Conservation (phyloP, 371 early-diverging fungal genomes). For the Massospora cicadina region DNA sequence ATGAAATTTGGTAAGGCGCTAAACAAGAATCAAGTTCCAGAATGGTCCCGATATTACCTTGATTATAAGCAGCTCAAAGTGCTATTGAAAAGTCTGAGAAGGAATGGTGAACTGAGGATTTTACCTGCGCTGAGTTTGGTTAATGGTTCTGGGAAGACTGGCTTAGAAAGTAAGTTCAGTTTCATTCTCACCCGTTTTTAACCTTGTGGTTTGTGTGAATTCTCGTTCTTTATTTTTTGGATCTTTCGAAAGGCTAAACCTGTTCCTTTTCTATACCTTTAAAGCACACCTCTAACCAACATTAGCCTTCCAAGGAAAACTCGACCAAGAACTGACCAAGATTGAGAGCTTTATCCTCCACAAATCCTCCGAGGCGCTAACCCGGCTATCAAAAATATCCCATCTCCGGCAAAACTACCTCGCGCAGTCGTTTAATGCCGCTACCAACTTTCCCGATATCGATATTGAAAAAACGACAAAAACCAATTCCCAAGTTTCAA, state of each 20-base stretch:
- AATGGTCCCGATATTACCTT: constrained; percentile 43
- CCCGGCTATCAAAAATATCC: not conserved
- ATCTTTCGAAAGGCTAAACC: not conserved
- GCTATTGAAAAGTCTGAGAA: constrained; percentile 33
- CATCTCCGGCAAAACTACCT: not conserved
- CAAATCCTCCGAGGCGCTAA: not conserved
- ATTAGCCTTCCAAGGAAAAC: not conserved
- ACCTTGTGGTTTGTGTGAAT: not conserved
- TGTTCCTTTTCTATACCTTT: not conserved
- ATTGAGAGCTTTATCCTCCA: not conserved
- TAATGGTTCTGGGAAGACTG: not conserved
- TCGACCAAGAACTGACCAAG: not conserved
- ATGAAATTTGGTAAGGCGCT: constrained; percentile 62
- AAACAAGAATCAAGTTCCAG: constrained; percentile 37
- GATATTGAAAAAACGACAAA: not conserved
- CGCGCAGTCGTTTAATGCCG: not conserved
- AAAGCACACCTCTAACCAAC: not conserved
- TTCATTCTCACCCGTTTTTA: not conserved
- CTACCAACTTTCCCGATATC: not conserved
- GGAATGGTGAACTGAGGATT: constrained; percentile 16
- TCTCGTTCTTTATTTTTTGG: not conserved
- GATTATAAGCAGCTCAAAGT: constrained; percentile 44
- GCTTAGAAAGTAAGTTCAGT: not conserved
- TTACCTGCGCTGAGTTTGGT: constrained; percentile 20
- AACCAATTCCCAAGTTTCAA: not conserved